Conservation (phyloP, 176 grass and related monocot genomes). For the Puya raimondii region DNA sequence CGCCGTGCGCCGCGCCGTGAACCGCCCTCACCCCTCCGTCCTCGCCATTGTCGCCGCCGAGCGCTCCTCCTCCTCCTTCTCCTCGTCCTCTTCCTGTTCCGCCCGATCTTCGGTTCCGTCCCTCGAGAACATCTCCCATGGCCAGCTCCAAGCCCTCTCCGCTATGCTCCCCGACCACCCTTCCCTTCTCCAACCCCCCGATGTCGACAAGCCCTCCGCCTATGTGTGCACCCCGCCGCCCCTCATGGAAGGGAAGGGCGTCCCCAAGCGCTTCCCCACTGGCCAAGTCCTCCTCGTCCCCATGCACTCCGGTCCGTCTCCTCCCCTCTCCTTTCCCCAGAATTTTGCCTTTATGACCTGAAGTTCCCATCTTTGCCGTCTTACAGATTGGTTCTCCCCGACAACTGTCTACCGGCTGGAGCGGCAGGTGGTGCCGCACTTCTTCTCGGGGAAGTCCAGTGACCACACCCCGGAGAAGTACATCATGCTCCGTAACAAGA, state of each 20-base stretch:
- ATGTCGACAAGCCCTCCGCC: slow-evolving; percentile 57
- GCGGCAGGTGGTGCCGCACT: slow-evolving; percentile 81
- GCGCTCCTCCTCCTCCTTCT: slow-evolving; percentile 11
- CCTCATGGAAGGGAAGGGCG: slow-evolving; percentile 76
- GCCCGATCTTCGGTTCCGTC: not conserved
- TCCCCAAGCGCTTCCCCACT: slow-evolving; percentile 38
- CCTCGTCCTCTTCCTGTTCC: not conserved
- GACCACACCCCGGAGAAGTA: slow-evolving; percentile 66
- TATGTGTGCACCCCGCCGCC: slow-evolving; percentile 75
- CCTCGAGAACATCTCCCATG: slow-evolving; percentile 89
- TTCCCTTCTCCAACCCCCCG: slow-evolving; percentile 35
- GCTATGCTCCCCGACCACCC: slow-evolving; percentile 64
- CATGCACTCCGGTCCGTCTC: slow-evolving; percentile 57
- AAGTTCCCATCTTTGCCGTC: not conserved
- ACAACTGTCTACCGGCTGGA: slow-evolving; percentile 66
- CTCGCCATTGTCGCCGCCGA: slow-evolving; percentile 60
- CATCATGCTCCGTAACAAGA: slow-evolving; percentile 61
- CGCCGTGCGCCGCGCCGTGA: slow-evolving; percentile 40
- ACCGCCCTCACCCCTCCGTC: slow-evolving; percentile 60
- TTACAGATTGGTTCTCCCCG: slow-evolving; percentile 78
- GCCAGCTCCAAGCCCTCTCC: slow-evolving; percentile 73
- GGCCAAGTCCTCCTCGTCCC: slow-evolving; percentile 49
- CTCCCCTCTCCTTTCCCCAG: not conserved
- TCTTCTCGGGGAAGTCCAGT: slow-evolving; percentile 62
- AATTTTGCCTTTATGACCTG: slow-evolving; percentile 1